Percentiles rank a stretch among this genome's conserved stretches.
Conservation (phyloP, 331 rosid species). For the Acacia pycnantha region DNA sequence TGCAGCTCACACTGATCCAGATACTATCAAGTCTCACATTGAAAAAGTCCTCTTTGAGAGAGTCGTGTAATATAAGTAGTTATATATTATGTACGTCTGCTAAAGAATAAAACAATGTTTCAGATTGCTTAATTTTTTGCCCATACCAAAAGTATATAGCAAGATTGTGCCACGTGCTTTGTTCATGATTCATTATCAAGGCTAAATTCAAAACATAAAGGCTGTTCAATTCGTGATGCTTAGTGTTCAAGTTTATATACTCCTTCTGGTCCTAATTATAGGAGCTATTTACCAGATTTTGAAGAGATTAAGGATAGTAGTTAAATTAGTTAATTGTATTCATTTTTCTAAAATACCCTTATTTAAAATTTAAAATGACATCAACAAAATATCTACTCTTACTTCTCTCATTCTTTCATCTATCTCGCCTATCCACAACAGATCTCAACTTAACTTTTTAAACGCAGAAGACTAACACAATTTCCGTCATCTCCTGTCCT, state of each 20-base stretch:
- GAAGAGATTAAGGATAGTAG: too few species aligned
- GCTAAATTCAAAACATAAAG: neutral
- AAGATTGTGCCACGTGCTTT: neutral
- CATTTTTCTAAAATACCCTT: too few species aligned
- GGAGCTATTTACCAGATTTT: too few species aligned
- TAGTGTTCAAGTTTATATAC: neutral
- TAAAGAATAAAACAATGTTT: neutral
- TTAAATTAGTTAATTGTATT: too few species aligned
- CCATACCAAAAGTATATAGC: neutral
- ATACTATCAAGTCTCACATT: constrained; percentile 19
- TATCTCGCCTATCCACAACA: too few species aligned
- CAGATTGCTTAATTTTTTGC: neutral
- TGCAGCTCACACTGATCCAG: constrained; percentile 38
- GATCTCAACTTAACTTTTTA: too few species aligned
- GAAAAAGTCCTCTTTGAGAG: neutral
- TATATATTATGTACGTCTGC: neutral
- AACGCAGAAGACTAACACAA: too few species aligned
- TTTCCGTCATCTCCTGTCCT: too few species aligned
- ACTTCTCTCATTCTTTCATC: too few species aligned
- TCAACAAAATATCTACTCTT: too few species aligned
- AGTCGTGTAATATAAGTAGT: neutral
- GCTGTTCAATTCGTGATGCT: neutral
- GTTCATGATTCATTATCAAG: neutral
- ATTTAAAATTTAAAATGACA: too few species aligned
- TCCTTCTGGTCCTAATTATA: too few species aligned